Evolutionary conservation across 192 early-diverging fungal species (phyloP).

Genomic region (Backusella westeae): DNA sequence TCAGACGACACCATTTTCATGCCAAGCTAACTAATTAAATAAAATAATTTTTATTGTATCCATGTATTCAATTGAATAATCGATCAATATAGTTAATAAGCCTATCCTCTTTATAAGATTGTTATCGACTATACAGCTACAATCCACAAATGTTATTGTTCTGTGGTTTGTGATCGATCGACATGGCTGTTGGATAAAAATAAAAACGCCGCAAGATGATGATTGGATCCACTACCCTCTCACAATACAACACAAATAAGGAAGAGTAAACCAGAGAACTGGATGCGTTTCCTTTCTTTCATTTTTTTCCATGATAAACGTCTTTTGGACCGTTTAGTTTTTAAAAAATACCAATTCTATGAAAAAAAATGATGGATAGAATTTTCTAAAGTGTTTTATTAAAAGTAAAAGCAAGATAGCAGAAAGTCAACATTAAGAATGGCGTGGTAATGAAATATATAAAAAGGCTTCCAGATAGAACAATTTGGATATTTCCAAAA

Average conservation of each 20-base stretch:
- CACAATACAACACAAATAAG: neutral
- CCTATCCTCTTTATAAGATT: neutral
- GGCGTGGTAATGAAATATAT: neutral
- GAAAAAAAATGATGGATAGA: neutral
- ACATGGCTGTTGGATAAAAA: neutral
- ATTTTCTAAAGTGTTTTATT: neutral
- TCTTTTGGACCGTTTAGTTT: neutral
- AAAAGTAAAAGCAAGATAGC: neutral
- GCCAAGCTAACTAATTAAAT: neutral
- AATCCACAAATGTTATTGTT: neutral
- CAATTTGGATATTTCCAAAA: slow-evolving; percentile 6
- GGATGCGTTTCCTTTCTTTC: neutral
- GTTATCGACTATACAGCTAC: neutral
- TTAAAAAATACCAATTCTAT: neutral
- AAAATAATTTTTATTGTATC: neutral
- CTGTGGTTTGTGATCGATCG: neutral
- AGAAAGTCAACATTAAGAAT: neutral
- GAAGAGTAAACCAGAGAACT: neutral
- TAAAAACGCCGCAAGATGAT: neutral
- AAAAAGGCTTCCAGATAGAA: neutral
- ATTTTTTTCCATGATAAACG: neutral
- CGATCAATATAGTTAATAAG: neutral
- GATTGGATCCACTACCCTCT: neutral
- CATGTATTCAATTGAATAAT: neutral
- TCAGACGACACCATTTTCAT: neutral